Percentiles rank a stretch among this genome's conserved stretches.
phyloP scores from a whole-genome alignment of 2,329 filamentous ascomycete species.

The Monilinia fructigena region DNA sequence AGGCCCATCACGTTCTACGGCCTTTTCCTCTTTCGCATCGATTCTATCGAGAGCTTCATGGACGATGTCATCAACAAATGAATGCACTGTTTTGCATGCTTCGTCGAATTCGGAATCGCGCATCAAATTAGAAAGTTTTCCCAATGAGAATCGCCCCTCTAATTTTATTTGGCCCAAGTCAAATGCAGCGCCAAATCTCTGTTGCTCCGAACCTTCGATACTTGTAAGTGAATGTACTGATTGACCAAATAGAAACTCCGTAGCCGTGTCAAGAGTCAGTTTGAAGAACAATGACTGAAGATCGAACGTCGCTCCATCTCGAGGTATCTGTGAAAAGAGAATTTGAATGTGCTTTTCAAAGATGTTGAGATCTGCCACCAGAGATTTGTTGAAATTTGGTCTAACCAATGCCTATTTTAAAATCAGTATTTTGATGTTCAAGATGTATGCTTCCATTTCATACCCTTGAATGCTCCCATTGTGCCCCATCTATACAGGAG shows the following conservation, averaged over 20 bases:
- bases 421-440: background rate
- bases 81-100: conserved; percentile 44
- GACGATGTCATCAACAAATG: conserved; percentile 52
- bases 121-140: conserved; percentile 40
- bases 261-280: conserved; percentile 47
- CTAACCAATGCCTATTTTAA: conserved; percentile 46
- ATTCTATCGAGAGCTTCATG: conserved; percentile 40
- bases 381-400: conserved; percentile 53
- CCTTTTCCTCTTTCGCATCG: conserved; percentile 39
- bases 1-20: conserved; percentile 41
- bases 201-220: conserved; percentile 28
- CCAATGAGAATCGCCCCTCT: conserved; percentile 44
- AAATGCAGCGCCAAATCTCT: conserved; percentile 51
- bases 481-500: conserved; percentile 45
- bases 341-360: conserved; percentile 68
- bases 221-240: conserved; percentile 46
- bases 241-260: conserved; percentile 55
- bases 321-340: conserved; percentile 58
- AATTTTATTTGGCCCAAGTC: conserved; percentile 48
- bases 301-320: conserved; percentile 56
- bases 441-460: background rate
- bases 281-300: conserved; percentile 63
- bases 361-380: conserved; percentile 65
- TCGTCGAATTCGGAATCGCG: conserved; percentile 33
- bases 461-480: conserved; percentile 49